phyloP scores from a whole-genome alignment of 495 filamentous ascomycete genomes.

The Trichoderma erinaceum region DNA sequence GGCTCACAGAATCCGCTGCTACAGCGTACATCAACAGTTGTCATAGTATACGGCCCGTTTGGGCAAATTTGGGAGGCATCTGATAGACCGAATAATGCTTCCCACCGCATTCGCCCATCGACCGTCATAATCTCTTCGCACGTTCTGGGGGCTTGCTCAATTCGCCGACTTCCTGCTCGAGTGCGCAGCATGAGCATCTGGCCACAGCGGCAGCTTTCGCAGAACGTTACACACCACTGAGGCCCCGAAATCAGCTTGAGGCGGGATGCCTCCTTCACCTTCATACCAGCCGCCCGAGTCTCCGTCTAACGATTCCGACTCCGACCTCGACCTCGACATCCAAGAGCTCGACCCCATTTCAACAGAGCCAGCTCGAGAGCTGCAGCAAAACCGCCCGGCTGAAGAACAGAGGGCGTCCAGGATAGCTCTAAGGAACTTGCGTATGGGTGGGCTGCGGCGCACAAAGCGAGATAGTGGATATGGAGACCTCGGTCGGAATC shows the following conservation, averaged over 20 bases:
- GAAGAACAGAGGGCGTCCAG: constrained; percentile 45
- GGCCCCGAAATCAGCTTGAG: background rate
- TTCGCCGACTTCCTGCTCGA: background rate
- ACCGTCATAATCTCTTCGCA: background rate
- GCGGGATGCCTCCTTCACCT: constrained; percentile 48
- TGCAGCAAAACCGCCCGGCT: constrained; percentile 25
- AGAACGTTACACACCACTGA: background rate
- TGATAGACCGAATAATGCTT: constrained; percentile 4
- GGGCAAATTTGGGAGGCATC: background rate
- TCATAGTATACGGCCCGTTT: background rate
- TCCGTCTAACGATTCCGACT: constrained; percentile 49
- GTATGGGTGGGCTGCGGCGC: constrained; percentile 51
- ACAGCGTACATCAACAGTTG: background rate
- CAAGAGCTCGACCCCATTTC: constrained; percentile 63
- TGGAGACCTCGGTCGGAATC: constrained; percentile 53
- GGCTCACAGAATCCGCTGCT: background rate
- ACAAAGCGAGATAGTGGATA: constrained; percentile 46
- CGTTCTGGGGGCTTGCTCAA: background rate
- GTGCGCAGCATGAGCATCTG: constrained; percentile 8
- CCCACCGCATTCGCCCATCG: background rate
- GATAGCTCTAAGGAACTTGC: constrained; percentile 66
- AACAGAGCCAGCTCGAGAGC: constrained; percentile 21
- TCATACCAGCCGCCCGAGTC: constrained; percentile 49
- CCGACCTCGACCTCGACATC: constrained; percentile 65
- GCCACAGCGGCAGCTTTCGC: background rate